Base-by-base conservation (phyloP, 2,329 filamentous ascomycete genomes). In the Diaporthe aspalathi region DNA sequence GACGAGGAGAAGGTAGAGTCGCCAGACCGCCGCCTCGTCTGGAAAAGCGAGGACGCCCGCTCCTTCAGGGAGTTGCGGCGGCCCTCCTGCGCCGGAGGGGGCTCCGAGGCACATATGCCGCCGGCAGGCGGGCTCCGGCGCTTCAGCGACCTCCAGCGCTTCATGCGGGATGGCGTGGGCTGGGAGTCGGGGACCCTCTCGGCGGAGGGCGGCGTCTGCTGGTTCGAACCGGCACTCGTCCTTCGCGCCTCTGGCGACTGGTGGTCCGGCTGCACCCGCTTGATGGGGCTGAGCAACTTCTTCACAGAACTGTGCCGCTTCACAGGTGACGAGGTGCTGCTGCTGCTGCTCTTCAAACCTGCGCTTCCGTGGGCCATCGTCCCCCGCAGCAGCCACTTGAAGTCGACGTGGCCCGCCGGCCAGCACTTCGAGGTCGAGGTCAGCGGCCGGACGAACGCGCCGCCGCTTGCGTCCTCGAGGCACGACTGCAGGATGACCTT, bases 331-430 rank as follows among this genome's bases (percentile, higher is more conserved):
- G 47, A 17, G 8, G 12, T 14, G 43, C 20, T 22, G 24, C 27
- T 32, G 8, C 6, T 14, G 43, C 20, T 22, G 24, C 27, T 32
- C 43, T 35, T 35, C n/a, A 35, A 5, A 14, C 7, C 60, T 3
- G 43, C 43, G 6, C 29, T 45, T 5, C 2, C 43, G 29, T 27
- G n/a, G 3, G 29, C 52, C n/a, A 22, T 4, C 1, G 66, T 60
- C 29, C 66, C 66, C 12, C 53, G 52, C 53, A 68, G 53, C n/a
- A 68, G 17, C 66, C 66, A 68, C 32, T 16, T 49, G 66, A 68
- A 68, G 27, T 29, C 22, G 4, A 57, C 43, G 43, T 57, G 54
- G 52, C 53, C 66, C 8, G 52, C 49, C 17, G 66, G 66, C 52
- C 52, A 68, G 11, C 66, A 68, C 20, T 24, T 68, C 5, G 66